These are phyloP conservation scores for Fusarium liriodendri DNA, from an alignment of 2,329 filamentous ascomycete species.

Conservation along the genomic window DNA sequence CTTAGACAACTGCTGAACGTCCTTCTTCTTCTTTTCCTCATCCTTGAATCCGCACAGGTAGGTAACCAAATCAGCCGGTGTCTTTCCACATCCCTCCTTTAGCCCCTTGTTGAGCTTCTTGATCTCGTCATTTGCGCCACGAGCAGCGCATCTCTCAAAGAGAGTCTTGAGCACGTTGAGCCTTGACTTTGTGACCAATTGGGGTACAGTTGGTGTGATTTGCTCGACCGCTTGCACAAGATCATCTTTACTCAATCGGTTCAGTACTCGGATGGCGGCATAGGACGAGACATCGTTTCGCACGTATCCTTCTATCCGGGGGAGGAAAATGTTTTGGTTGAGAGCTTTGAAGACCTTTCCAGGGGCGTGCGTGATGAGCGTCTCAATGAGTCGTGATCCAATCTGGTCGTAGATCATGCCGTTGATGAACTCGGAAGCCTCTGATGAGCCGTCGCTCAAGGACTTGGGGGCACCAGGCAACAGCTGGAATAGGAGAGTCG, in stretches of 20 bases:
- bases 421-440: conserved; percentile 81
- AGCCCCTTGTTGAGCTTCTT: conserved; percentile 60
- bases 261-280: conserved; percentile 84
- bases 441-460: conserved; percentile 77
- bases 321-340: conserved; percentile 82
- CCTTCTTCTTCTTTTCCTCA: conserved; percentile 51
- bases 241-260: conserved; percentile 88
- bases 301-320: conserved; percentile 81
- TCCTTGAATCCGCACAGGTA: conserved; percentile 61
- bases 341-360: conserved; percentile 92
- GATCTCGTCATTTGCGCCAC: conserved; percentile 67
- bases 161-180: conserved; percentile 84
- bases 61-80: conserved; percentile 60
- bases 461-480: conserved; percentile 80
- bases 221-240: conserved; percentile 77
- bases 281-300: conserved; percentile 93
- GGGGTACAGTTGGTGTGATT: conserved; percentile 78
- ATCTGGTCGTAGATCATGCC: conserved; percentile 90
- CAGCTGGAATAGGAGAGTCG: conserved; percentile 77
- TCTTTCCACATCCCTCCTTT: conserved; percentile 59
- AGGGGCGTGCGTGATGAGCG: conserved; percentile 81
- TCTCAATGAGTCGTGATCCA: conserved; percentile 90
- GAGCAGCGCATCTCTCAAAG: conserved; percentile 83
- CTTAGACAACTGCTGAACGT: conserved; percentile 57
- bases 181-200: conserved; percentile 79